Percentiles rank a stretch among this genome's conserved stretches.
Evolutionary conservation across 805 yeast genomes (phyloP).

Genomic region (Hanseniaspora hatyaiensis): DNA sequence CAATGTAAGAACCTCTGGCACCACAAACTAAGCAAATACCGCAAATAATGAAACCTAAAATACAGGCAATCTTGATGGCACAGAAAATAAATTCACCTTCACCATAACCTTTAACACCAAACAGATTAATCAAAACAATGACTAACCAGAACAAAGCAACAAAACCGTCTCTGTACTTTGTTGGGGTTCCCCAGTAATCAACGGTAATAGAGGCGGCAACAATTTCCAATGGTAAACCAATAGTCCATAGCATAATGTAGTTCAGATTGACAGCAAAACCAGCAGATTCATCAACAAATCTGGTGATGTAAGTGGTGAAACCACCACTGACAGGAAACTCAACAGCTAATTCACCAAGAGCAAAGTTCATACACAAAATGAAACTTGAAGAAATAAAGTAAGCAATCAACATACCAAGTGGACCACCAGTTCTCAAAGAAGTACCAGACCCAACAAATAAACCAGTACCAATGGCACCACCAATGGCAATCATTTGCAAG

Average conservation of each 20-base stretch:
- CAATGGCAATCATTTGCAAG: conserved; percentile 57
- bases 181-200: conserved; percentile 38
- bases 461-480: conserved; percentile 69
- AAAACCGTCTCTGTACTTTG: conserved; percentile 38
- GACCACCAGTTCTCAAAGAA: conserved; percentile 53
- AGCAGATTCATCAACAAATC: conserved; percentile 48
- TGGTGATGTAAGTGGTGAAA: conserved; percentile 47
- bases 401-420: conserved; percentile 50
- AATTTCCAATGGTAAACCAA: conserved; percentile 41
- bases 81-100: conserved; percentile 44
- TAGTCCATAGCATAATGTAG: conserved; percentile 43
- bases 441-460: conserved; percentile 61
- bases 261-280: conserved; percentile 55
- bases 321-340: conserved; percentile 56
- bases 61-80: conserved; percentile 38
- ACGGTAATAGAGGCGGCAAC: conserved; percentile 46
- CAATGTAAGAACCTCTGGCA: conserved; percentile 38
- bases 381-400: conserved; percentile 44
- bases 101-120: conserved; percentile 47
- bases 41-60: conserved; percentile 42
- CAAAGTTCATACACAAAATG: conserved; percentile 49
- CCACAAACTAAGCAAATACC: conserved; percentile 42
- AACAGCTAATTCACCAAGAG: conserved; percentile 50
- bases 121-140: conserved; percentile 39
- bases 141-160: conserved; percentile 41